Evolutionary conservation across 106 monocot genomes (phyloP), one percentile per base, ranked within the genome.

Genomic region (Agapanthus africanus): DNA sequence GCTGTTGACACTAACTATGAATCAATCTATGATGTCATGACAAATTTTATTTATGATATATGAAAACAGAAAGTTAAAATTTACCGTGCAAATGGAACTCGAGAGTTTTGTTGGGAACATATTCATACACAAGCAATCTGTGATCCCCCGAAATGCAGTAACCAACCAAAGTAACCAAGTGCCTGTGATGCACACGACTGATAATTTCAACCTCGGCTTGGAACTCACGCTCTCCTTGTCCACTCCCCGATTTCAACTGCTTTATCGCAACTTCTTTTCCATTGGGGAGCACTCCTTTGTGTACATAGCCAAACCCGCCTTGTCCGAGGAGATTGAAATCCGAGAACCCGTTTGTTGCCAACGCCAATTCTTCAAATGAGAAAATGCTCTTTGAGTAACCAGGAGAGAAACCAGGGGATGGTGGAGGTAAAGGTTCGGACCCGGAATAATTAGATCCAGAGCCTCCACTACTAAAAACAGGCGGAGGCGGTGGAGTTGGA

Each of bases 301-400:
- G 71, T 19, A 71, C 71, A 71, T 71, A 71, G 2, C 71, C 71
- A 71, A 71, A 71, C 19, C 71, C 71, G 60, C 71, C 71, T 71
- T 71, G 71, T 30, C 71, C 71, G 18, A 71, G 71, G 41, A 71
- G 71, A 41, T 71, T 59, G 38, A 54, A 54, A 39, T 71, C 71
- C 15, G 61, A 44, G 32, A 71, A 71, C 18, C 71, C 71, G 60
- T 71, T 54, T n/a, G 71, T 61, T 1, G 71, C 71, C 39, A 71
- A 22, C 15, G 25, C 59, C 31, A 71, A 44, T 44, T 71, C 71
- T 61, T 71, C 71, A 44, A 39, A 71, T n/a, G 71, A 60, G 37
- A 71, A 71, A 27, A 15, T 46, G 30, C 42, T 71, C 41, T 61
- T 71, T 33, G 71, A 59, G 61, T 66, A 54, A 25, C 60, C 30